Conservation (phyloP, 345 rosid genomes). For the Psidium guajava region DNA sequence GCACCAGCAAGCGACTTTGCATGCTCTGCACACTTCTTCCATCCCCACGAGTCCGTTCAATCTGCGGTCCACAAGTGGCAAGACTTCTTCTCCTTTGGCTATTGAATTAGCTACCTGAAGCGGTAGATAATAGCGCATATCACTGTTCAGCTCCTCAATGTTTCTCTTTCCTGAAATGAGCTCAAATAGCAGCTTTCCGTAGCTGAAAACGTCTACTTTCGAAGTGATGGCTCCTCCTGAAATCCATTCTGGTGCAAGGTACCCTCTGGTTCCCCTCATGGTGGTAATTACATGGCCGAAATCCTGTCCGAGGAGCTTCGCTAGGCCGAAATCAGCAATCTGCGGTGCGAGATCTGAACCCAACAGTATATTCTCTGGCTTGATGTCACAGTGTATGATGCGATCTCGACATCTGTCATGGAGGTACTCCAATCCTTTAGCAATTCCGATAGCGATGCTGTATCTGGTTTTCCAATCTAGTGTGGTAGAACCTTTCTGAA, state of each 20-base stretch:
- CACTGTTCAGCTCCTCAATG: not conserved
- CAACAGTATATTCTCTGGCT: slow-evolving; percentile 5
- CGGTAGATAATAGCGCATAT: not conserved
- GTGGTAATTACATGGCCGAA: not conserved
- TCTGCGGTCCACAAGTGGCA: not conserved
- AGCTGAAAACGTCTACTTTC: slow-evolving; percentile 16
- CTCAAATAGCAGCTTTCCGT: slow-evolving; percentile 13
- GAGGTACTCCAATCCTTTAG: slow-evolving; percentile 12
- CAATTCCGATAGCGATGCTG: not conserved
- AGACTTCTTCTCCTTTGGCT: not conserved
- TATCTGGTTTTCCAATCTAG: slow-evolving; percentile 12
- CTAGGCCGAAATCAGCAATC: slow-evolving; percentile 1
- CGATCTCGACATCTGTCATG: slow-evolving; percentile 8
- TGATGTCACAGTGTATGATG: slow-evolving; percentile 3
- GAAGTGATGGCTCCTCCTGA: slow-evolving; percentile 1
- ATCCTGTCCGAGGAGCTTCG: not conserved
- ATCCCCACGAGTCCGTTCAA: not conserved
- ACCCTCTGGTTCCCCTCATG: slow-evolving; percentile 4
- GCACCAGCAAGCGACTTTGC: slow-evolving; percentile 2
- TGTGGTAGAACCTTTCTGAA: not conserved
- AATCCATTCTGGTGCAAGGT: slow-evolving; percentile 4
- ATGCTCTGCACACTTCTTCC: not conserved
- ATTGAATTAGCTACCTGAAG: not conserved
- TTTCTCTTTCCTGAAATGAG: slow-evolving; percentile 9
- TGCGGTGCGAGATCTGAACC: not conserved